Evolutionary conservation across 768 basidiomycete genomes (phyloP).

Genomic region (Zangia roseola): DNA sequence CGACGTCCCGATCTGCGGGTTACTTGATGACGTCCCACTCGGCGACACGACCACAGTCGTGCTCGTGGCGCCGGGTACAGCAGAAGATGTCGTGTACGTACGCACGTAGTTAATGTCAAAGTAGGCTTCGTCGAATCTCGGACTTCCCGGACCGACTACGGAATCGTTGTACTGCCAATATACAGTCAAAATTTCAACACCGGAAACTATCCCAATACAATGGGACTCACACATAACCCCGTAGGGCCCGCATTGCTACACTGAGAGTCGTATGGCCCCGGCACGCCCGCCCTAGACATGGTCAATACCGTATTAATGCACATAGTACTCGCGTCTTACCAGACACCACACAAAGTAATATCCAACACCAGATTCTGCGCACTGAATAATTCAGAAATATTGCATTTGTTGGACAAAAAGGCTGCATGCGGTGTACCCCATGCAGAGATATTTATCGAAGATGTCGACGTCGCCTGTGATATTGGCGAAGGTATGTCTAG

Average conservation of each 20-base stretch:
- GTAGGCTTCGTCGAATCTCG: constrained; percentile 57
- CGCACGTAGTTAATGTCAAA: constrained; percentile 70
- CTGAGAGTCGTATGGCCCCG: constrained; percentile 39
- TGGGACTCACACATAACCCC: constrained; percentile 40
- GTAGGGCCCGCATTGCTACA: constrained; percentile 41
- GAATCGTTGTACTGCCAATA: constrained; percentile 47
- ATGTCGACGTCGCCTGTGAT: constrained; percentile 27
- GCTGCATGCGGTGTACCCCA: constrained; percentile 49
- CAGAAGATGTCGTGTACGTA: constrained; percentile 44
- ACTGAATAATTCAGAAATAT: constrained; percentile 45
- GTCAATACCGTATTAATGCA: background rate
- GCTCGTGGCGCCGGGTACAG: constrained; percentile 8
- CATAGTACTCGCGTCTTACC: constrained; percentile 33
- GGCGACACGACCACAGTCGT: background rate
- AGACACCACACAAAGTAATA: constrained; percentile 53
- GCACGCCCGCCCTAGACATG: constrained; percentile 47
- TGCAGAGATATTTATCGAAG: constrained; percentile 36
- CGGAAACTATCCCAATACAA: background rate
- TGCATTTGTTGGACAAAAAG: constrained; percentile 41
- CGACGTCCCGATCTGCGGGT: background rate
- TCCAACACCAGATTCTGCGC: constrained; percentile 53
- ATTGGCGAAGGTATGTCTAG: constrained; percentile 37
- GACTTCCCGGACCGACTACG: constrained; percentile 53
- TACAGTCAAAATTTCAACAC: constrained; percentile 2
- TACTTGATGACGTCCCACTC: background rate